Evolutionary conservation across 805 yeast species (phyloP).

Genomic region (Nakazawaea wyomingensis): DNA sequence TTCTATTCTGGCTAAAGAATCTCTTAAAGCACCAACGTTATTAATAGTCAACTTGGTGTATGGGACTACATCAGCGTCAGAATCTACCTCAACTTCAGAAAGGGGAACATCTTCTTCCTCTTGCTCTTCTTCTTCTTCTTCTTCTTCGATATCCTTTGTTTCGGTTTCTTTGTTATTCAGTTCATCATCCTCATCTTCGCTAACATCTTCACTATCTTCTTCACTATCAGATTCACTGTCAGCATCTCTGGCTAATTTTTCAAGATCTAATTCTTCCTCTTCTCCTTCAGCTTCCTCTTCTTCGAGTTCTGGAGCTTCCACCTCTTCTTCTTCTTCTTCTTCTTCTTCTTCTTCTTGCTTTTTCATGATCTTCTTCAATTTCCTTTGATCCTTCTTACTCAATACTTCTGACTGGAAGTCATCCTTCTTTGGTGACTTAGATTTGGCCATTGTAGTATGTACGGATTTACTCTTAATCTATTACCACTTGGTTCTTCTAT

Average conservation of each 20-base stretch:
- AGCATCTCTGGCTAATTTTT: conserved; percentile 27
- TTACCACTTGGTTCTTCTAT: too few relatives aligned
- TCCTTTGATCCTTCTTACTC: conserved; percentile 61
- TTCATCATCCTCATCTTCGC: conserved; percentile 23
- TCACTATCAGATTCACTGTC: conserved; percentile 27
- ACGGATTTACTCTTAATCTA: background rate
- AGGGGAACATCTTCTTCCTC: conserved; percentile 82
- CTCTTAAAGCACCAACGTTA: conserved; percentile 77
- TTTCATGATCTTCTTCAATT: conserved; percentile 44
- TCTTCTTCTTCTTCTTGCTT: conserved; percentile 33
- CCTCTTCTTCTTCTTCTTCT: conserved; percentile 31
- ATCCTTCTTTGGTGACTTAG: conserved; percentile 17
- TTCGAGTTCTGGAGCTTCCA: too few relatives aligned
- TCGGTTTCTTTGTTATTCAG: conserved; percentile 43
- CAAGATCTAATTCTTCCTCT: conserved; percentile 18
- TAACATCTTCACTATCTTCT: conserved; percentile 31
- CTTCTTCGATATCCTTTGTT: conserved; percentile 44
- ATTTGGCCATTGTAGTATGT: conserved; percentile 13
- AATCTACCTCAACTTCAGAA: conserved; percentile 87
- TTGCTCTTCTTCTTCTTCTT: conserved; percentile 52
- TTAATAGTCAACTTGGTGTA: conserved; percentile 85
- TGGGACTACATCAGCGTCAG: conserved; percentile 93
- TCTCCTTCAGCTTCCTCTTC: conserved; percentile 29
- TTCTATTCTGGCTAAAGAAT: conserved; percentile 60
- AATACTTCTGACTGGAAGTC: conserved; percentile 45